Evolutionary conservation across 179 eudicot species (phyloP), one percentile per base, ranked within the genome.

Genomic region (Spergularia azorica): DNA sequence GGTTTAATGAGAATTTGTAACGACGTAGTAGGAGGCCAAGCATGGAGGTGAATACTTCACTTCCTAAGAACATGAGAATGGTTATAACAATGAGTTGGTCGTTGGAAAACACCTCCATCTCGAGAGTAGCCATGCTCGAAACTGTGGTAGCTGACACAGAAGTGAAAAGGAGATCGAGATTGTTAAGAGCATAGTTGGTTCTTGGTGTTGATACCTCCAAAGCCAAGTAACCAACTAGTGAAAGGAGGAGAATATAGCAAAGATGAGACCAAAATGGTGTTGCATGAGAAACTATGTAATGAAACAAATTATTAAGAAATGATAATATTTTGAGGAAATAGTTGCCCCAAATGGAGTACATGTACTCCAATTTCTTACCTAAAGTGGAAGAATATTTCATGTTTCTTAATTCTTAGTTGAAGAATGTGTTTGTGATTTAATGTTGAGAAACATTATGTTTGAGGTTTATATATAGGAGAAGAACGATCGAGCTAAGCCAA

Each of bases 31-130:
- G 77, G 75, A 91, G 88, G 9, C 79, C 79, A 8, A 87, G 64
- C 83, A 91, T 76, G 38, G 97, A 91, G 39, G 82, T 79, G 71
- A 87, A 90, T 1, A 87, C 85, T 75, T 91, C 92, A 1, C 93
- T 91, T 1, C 97, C 95, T 4, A 87, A 10, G 36, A 91, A 79
- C 89, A 93, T 93, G 15, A 90, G 67, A 58, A 87, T 21, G 2
- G 85, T 79, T 16, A 91, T 71, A 79, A 87, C 65, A 5, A 90
- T 38, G 8, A 93, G 90, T 76, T 93, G 98, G 32, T 76, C 20
- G 67, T 88, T 81, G 2, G 96, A 93, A 51, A 93, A 93, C 11
- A 81, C 90, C 75, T 91, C 98, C 95, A 91, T 93, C 81, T 90
- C 98, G 0, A 93, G 81, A 0, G 90, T 79, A 20, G 93, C 83